These are phyloP conservation scores for Fusarium xylarioides DNA, from an alignment of 2,329 filamentous ascomycete species.

Conservation along the genomic window DNA sequence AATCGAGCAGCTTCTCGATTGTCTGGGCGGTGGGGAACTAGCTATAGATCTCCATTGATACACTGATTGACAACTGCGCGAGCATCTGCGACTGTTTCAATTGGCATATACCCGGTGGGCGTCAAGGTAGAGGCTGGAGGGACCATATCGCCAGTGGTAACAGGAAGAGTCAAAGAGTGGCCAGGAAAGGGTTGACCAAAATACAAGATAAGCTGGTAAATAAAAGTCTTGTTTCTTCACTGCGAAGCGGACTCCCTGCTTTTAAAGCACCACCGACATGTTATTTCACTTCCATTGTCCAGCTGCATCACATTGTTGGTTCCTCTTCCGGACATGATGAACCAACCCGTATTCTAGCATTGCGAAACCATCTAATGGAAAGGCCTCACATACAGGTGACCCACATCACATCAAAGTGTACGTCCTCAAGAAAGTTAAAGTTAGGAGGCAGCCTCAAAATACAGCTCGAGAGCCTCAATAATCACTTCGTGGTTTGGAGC, in stretches of 20 bases:
- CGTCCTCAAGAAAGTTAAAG: background rate
- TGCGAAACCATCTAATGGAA: background rate
- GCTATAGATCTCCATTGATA: accelerated
- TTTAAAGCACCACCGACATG: background rate
- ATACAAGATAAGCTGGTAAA: background rate
- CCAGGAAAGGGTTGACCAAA: background rate
- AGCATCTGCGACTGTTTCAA: background rate
- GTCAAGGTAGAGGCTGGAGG: background rate
- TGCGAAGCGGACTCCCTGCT: background rate
- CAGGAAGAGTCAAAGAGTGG: background rate
- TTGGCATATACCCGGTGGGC: background rate
- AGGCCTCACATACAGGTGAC: background rate
- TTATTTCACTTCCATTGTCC: background rate
- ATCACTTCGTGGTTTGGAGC: background rate
- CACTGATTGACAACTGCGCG: background rate
- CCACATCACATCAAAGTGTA: background rate
- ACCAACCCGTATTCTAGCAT: background rate
- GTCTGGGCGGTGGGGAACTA: background rate
- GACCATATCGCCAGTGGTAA: background rate
- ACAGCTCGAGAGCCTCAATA: background rate
- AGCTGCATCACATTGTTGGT: background rate
- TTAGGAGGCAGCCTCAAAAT: background rate
- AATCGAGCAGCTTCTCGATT: background rate
- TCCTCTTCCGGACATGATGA: background rate
- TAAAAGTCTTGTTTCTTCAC: background rate